phyloP scores from a whole-genome alignment of 2,329 filamentous ascomycete genomes.

The Clonostachys rosea region DNA sequence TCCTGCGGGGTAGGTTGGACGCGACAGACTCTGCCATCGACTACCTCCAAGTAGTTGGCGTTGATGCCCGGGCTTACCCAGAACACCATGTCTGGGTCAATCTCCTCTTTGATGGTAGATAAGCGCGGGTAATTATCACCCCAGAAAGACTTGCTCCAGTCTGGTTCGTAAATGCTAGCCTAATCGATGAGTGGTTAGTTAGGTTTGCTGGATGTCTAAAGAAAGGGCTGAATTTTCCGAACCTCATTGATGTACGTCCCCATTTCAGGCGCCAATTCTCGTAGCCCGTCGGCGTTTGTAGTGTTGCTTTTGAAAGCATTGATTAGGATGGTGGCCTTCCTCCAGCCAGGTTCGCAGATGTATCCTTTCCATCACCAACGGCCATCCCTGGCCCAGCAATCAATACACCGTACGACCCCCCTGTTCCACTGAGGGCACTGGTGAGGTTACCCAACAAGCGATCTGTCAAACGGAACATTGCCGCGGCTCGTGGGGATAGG shows the following conservation, averaged over 20 bases:
- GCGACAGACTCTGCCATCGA: too few species aligned
- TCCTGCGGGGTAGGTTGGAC: too few species aligned
- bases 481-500: too few species aligned
- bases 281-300: constrained; percentile 8
- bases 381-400: too few species aligned
- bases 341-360: constrained; percentile 35
- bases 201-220: constrained; percentile 15
- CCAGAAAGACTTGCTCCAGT: constrained; percentile 20
- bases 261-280: constrained; percentile 5
- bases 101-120: constrained; percentile 17
- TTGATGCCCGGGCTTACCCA: constrained; percentile 6
- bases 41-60: too few species aligned
- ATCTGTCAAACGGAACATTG: too few species aligned
- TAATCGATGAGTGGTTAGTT: constrained; percentile 17
- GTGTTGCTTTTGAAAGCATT: constrained; percentile 19
- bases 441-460: constrained; percentile 12
- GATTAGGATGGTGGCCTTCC: constrained; percentile 22
- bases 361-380: too few species aligned
- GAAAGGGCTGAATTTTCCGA: constrained; percentile 20
- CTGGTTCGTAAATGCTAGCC: constrained; percentile 20
- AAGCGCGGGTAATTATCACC: constrained; percentile 17
- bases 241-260: constrained; percentile 11
- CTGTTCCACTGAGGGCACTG: constrained; percentile 27
- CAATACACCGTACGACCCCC: constrained; percentile 16
- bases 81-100: constrained; percentile 20